Evolutionary conservation across 495 filamentous ascomycete genomes (phyloP).

Genomic region (Hypoxylon intermedium): DNA sequence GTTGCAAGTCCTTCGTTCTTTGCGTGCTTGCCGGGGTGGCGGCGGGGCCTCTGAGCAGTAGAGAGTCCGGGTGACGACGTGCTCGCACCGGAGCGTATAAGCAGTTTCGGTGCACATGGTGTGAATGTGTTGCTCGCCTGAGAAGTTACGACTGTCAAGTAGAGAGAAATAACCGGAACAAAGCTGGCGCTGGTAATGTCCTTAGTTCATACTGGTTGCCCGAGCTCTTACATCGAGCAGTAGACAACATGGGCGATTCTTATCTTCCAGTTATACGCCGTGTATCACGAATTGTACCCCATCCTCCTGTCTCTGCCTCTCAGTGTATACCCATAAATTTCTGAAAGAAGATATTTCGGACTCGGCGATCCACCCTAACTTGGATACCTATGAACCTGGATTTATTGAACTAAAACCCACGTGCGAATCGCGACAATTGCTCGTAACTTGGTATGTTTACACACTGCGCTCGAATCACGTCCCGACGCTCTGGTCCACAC

Average conservation of each 20-base stretch:
- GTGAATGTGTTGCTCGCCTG: not conserved
- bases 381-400: slow-evolving; percentile 2
- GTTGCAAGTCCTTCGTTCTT: slow-evolving; percentile 42
- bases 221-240: not conserved
- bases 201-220: not conserved
- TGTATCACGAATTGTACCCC: slow-evolving; percentile 7
- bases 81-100: slow-evolving; percentile 49
- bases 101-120: slow-evolving; percentile 47
- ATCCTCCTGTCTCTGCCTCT: not conserved
- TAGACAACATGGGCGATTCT: slow-evolving; percentile 15
- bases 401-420: slow-evolving; percentile 27
- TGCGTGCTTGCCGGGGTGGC: slow-evolving; percentile 25
- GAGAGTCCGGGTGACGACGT: slow-evolving; percentile 44
- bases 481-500: slow-evolving; percentile 20
- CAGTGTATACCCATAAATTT: slow-evolving; percentile 1
- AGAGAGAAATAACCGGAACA: not conserved
- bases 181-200: not conserved
- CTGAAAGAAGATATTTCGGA: not conserved
- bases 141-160: not conserved
- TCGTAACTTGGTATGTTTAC: slow-evolving; percentile 6
- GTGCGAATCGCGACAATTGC: slow-evolving; percentile 10
- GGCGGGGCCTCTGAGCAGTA: slow-evolving; percentile 46
- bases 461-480: slow-evolving; percentile 12
- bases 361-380: slow-evolving; percentile 25
- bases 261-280: slow-evolving; percentile 15